phyloP scores from a whole-genome alignment of 2,329 filamentous ascomycete species.

The Parasarocladium wereldwijsianum region DNA sequence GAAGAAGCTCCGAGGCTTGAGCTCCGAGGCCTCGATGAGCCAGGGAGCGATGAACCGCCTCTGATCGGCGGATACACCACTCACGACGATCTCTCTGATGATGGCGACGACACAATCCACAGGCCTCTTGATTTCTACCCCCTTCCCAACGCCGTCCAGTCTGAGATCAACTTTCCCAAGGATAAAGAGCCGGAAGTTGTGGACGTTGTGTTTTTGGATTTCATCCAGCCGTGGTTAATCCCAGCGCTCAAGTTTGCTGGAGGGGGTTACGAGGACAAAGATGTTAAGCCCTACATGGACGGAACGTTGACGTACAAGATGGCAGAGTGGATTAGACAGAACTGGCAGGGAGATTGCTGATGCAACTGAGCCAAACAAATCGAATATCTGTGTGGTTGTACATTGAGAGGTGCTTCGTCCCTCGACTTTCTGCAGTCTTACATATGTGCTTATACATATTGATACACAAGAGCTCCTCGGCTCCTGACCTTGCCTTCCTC shows the following conservation, averaged over 20 bases:
- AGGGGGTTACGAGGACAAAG: slow-evolving; percentile 29
- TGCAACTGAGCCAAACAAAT: too few species aligned
- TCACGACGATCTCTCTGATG: slow-evolving; percentile 62
- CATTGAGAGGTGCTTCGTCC: too few species aligned
- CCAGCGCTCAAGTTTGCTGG: slow-evolving; percentile 52
- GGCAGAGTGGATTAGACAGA: slow-evolving; percentile 40
- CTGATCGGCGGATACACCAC: slow-evolving; percentile 71
- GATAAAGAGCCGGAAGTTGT: slow-evolving; percentile 52
- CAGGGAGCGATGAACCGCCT: slow-evolving; percentile 17
- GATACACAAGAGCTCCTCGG: too few species aligned
- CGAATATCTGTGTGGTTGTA: too few species aligned
- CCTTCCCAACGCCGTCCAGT: slow-evolving; percentile 74
- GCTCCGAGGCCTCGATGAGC: slow-evolving; percentile 16
- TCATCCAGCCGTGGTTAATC: slow-evolving; percentile 71
- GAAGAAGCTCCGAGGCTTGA: slow-evolving; percentile 16
- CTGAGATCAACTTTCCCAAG: slow-evolving; percentile 46
- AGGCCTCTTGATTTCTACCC: slow-evolving; percentile 56
- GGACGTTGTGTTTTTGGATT: slow-evolving; percentile 84
- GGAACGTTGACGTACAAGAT: slow-evolving; percentile 41
- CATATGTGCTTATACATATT: too few species aligned
- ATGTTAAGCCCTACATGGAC: slow-evolving; percentile 37
- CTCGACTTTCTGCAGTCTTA: too few species aligned
- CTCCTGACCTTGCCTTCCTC: too few species aligned
- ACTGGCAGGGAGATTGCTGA: slow-evolving; percentile 39
- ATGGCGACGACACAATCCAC: slow-evolving; percentile 87